Percentiles rank a stretch among this genome's conserved stretches.
These are phyloP conservation scores for Nymphaea colorata DNA, from an alignment of 164 flowering plant species.

Conservation along the genomic window DNA sequence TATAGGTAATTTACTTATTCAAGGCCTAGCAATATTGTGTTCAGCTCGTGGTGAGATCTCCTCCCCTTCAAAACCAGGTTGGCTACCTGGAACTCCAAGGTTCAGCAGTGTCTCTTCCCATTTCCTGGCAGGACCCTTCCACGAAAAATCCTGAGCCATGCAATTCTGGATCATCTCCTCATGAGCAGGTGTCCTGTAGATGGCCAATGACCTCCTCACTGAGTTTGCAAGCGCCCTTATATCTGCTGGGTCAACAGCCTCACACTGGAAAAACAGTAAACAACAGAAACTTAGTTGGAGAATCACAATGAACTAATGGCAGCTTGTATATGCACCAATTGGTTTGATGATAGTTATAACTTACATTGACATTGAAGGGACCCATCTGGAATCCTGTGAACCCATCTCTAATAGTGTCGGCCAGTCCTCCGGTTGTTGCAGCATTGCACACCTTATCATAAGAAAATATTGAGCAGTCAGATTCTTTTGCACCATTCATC, in stretches of 20 bases:
- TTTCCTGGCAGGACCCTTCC: conserved; percentile 87
- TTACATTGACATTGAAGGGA: conserved; percentile 73
- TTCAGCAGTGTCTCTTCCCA: conserved; percentile 65
- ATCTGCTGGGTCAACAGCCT: conserved; percentile 60
- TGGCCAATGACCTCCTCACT: conserved; percentile 44
- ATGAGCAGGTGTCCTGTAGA: conserved; percentile 53
- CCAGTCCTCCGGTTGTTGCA: conserved; percentile 90
- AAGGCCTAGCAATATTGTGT: conserved; percentile 84
- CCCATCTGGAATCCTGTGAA: conserved; percentile 95
- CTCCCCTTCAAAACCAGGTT: conserved; percentile 66
- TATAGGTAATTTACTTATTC: conserved; percentile 7
- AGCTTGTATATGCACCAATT: neutral
- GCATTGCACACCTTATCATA: conserved; percentile 51
- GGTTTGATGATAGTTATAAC: neutral
- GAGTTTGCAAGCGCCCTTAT: conserved; percentile 40
- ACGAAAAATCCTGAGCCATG: conserved; percentile 94
- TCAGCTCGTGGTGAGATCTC: conserved; percentile 84
- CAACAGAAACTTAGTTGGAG: neutral
- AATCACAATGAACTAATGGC: neutral
- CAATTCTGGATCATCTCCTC: conserved; percentile 64
- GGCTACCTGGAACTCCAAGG: conserved; percentile 49
- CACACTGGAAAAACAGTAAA: conserved; percentile 37
- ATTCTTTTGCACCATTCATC: too few relatives aligned
- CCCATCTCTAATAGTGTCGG: conserved; percentile 93
- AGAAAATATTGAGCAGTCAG: too few relatives aligned